Evolutionary conservation across 306 rosid genomes (phyloP), one percentile per base, ranked within the genome.

Genomic region (Erythrophleum fordii): DNA sequence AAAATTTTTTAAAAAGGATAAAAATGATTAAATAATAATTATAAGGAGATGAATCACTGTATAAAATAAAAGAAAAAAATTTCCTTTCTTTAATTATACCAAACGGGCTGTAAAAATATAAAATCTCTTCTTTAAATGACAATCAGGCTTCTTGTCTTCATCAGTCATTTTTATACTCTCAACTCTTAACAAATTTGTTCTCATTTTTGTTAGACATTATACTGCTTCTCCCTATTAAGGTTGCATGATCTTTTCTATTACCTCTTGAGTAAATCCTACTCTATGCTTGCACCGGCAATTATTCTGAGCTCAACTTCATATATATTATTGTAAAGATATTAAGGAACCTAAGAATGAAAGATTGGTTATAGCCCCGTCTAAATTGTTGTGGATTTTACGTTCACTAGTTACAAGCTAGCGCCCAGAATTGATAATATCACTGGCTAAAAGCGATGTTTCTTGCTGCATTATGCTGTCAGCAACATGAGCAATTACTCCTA

Each of bases 401-500:
- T 23, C 79, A 59, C 28, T 12, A 46, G 81, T 87, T 88, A 93
- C 78, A 91, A 86, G 87, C 88, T 90, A 45, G 94, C 90, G 1
- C 88, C 16, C 62, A 89, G 28, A 72, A 88, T 44, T 41, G 26
- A 34, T 26, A 4, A 6, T 5, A n/a, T 65, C 48, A 1, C 28
- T 10, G 8, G 26, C 53, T 42, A 41, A 68, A 12, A 4, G 79
- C 17, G 91, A 78, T 35, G 94, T 81, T 79, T 93, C 97, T 89
- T 91, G 89, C 77, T 88, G 95, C 87, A 80, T 93, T 78, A 93
- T 83, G 83, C 87, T 90, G 85, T 95, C 98, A 3, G 96, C 96
- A 35, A 95, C 96, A 73, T 95, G 98, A 61, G 97, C 92, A 69
- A 95, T 90, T 72, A 95, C 97, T 45, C 96, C 99, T 25, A 76